phyloP scores from a whole-genome alignment of 2,329 filamentous ascomycete genomes.

The Exophiala aquamarina region DNA sequence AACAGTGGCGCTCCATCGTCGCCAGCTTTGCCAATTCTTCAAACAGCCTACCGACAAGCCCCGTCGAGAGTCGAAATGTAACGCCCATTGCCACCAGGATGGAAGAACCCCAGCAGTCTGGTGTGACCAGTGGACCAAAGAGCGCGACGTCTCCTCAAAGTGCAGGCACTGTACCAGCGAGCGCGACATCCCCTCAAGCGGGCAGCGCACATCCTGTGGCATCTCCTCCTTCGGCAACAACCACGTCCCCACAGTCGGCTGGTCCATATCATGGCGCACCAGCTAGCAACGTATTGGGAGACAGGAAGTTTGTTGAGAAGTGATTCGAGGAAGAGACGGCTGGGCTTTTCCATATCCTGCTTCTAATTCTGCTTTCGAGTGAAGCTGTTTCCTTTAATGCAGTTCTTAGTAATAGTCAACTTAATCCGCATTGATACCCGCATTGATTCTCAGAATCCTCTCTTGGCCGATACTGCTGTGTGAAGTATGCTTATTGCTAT shows the following conservation, averaged over 20 bases:
- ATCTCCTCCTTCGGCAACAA: not conserved
- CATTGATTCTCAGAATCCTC: too few relatives aligned
- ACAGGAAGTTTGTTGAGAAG: conserved; percentile 13
- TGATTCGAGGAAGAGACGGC: not conserved
- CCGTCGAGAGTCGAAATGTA: conserved; percentile 20
- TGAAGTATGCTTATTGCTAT: too few relatives aligned
- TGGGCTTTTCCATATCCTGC: too few relatives aligned
- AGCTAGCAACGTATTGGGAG: conserved; percentile 5
- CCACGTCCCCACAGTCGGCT: not conserved
- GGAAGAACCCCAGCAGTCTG: conserved; percentile 17
- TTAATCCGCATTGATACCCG: too few relatives aligned
- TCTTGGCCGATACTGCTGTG: too few relatives aligned
- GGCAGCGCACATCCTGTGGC: conserved; percentile 5
- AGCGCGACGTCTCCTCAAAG: conserved; percentile 15
- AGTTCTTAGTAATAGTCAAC: too few relatives aligned
- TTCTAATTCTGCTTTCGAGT: too few relatives aligned
- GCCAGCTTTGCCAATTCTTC: conserved; percentile 19
- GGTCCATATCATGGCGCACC: conserved; percentile 11
- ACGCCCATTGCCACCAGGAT: conserved; percentile 20
- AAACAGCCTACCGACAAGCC: conserved; percentile 23
- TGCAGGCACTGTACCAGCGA: too few relatives aligned
- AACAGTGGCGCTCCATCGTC: conserved; percentile 82
- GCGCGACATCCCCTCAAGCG: conserved; percentile 11
- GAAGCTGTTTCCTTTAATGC: too few relatives aligned
- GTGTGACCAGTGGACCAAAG: conserved; percentile 18